Evolutionary conservation across 441 rosid species (phyloP).

Genomic region (Populus trichocarpa): DNA sequence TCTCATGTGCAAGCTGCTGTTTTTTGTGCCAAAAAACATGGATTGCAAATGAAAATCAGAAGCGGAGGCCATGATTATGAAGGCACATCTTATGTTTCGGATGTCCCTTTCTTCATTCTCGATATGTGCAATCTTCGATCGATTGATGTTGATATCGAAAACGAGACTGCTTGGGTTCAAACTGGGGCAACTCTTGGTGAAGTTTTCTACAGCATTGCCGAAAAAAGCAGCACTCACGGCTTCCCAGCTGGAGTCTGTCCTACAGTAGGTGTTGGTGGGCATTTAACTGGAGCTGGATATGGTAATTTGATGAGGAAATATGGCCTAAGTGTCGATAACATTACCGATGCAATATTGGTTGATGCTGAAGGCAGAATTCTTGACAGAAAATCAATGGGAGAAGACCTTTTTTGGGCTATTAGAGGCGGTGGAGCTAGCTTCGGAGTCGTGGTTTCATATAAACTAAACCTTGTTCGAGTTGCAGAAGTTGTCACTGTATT

Average conservation of each 20-base stretch:
- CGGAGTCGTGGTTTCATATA: conserved; percentile 43
- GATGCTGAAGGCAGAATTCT: conserved; percentile 40
- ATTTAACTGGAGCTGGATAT: conserved; percentile 55
- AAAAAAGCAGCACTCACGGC: conserved; percentile 38
- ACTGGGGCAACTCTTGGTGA: conserved; percentile 64
- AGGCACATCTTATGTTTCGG: conserved; percentile 46
- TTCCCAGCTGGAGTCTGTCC: conserved; percentile 64
- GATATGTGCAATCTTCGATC: conserved; percentile 29
- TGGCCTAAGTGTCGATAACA: conserved; percentile 58
- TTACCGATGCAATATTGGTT: conserved; percentile 46
- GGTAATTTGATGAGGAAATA: conserved; percentile 54
- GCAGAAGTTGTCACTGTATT: conserved; percentile 22
- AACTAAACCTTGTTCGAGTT: conserved; percentile 19
- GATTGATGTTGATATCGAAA: conserved; percentile 17
- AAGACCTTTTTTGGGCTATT: conserved; percentile 32
- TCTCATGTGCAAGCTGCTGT: too few species aligned
- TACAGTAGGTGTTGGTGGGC: conserved; percentile 61
- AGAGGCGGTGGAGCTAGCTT: conserved; percentile 74
- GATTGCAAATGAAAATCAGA: conserved; percentile 3
- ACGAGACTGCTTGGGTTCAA: conserved; percentile 60
- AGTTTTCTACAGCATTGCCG: conserved; percentile 44
- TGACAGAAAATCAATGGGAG: conserved; percentile 51
- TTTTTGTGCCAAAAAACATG: too few species aligned
- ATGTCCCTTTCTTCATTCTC: conserved; percentile 39
- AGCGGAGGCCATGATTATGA: conserved; percentile 76